Base-by-base conservation (phyloP, 352 stramenopile genomes). In the Phytophthora cryptogea region DNA sequence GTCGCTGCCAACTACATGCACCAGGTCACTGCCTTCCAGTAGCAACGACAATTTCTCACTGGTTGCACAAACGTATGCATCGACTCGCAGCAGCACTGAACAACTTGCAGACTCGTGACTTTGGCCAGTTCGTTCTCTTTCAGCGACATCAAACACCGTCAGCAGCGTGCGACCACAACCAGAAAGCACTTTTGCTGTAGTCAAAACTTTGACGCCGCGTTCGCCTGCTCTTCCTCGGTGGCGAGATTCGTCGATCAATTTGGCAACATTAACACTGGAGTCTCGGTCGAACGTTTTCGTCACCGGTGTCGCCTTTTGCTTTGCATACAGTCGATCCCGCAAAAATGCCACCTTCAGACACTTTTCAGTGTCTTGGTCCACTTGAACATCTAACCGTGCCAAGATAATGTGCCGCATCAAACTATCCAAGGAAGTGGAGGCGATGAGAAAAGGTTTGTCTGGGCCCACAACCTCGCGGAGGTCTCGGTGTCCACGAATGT, bases 381-480 rank as follows among this genome's bases (percentile, higher is more conserved):
- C 40, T 43, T 59, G 37, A 9, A 74, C 55, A 17, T 76, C 68
- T 4, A 78, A 68, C 0, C 83, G 78, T 1, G 57, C 51, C 30
- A 83, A 66, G 26, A 90, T 55, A 48, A 90, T 85, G 59, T 90
- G 71, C 10, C 72, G 57, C 31, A 90, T 51, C 26, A 92, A 67
- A 43, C 69, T 67, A 27, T 78, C 66, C 14, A 88, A 37, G 1
- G 54, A 63, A 0, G 39, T 27, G 0, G 78, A 81, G 6, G 63
- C 39, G 27, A 92, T 86, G 16, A 89, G 72, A 1, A 45, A 31
- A 0, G 80, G 54, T 28, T 72, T 53, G 27, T 89, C 75, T 0
- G 83, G 83, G 0, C 80, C 83, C 0, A 92, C 83, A 9, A 92
- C 73, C 48, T 92, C 74, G 1, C 83, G 78, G 0, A 92, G 67